Evolutionary conservation across 768 basidiomycete genomes (phyloP), one percentile per base, ranked within the genome.

Genomic region (Mycena venus): DNA sequence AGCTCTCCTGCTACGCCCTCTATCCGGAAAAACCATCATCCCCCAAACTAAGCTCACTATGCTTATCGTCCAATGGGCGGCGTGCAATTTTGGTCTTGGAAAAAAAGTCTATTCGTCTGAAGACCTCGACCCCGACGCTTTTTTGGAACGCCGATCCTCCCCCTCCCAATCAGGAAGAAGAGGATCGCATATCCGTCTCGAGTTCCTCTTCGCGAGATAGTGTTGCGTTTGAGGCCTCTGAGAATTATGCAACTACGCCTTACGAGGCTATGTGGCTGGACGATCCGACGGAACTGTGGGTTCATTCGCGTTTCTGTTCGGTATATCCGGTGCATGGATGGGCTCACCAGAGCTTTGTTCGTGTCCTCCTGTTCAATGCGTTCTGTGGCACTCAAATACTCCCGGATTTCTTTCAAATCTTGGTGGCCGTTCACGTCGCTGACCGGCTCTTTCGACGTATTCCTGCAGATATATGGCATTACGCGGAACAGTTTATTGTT

Each of bases 111-210:
- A 71, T 56, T 71, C 71, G 8, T 44, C 65, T n/a, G 61, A 70
- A 29, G 75, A 79, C n/a, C 67, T 79, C 49, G 77, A 79, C 64
- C 36, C 42, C 17, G 58, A 67, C 7, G 72, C 72, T 9, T n/a
- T 78, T 74, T 25, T 78, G 78, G 77, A 79, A 79, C 29, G 78
- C 78, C 6, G 78, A 79, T 47, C 78, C 78, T 42, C 78, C 78
- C 2, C 58, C n/a, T n/a, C n/a, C n/a, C n/a, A n/a, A n/a, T n/a
- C n/a, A n/a, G 9, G 68, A 72, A 1, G 55, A 68, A 9, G 67
- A 67, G 44, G 72, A 73, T 42, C 15, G 17, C 15, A 17, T 65
- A 36, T 60, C 34, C 34, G 40, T 65, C n/a, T 65, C 63, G 10
- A 65, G 63, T 14, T 53, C 36, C 23, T 65, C 63, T 27, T 65